Conservation (phyloP, 345 rosid species). For the Eutrema japonicum region DNA sequence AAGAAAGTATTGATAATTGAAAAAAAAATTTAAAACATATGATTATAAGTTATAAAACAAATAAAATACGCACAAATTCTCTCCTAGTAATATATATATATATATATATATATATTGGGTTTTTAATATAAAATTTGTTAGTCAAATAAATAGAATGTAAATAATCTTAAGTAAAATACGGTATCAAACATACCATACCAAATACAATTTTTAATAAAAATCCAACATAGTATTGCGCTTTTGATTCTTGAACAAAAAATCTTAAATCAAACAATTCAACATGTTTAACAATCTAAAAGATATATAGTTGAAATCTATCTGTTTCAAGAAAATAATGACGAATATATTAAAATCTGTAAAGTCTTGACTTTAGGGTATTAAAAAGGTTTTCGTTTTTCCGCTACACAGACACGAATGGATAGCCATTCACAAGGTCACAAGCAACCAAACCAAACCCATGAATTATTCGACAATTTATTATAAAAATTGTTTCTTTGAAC, state of each 20-base stretch:
- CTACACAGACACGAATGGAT: conserved; percentile 14
- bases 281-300: conserved; percentile 4
- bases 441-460: conserved; percentile 21
- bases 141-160: too few species aligned
- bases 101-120: too few species aligned
- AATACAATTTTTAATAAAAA: too few species aligned
- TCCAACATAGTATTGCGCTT: too few species aligned
- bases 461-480: conserved; percentile 15
- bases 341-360: background rate
- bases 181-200: too few species aligned
- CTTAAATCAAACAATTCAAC: background rate
- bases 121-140: too few species aligned
- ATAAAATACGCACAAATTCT: too few species aligned
- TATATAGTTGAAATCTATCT: conserved; percentile 1
- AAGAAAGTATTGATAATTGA: too few species aligned
- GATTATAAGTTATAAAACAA: too few species aligned
- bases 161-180: too few species aligned
- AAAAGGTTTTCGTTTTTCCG: background rate
- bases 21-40: too few species aligned
- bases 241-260: background rate
- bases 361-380: conserved; percentile 9
- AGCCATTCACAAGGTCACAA: conserved; percentile 32
- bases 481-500: background rate
- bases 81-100: too few species aligned
- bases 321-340: background rate